Base-by-base conservation (phyloP, 2,329 filamentous ascomycete species). In the Penicillium sclerotigenum region DNA sequence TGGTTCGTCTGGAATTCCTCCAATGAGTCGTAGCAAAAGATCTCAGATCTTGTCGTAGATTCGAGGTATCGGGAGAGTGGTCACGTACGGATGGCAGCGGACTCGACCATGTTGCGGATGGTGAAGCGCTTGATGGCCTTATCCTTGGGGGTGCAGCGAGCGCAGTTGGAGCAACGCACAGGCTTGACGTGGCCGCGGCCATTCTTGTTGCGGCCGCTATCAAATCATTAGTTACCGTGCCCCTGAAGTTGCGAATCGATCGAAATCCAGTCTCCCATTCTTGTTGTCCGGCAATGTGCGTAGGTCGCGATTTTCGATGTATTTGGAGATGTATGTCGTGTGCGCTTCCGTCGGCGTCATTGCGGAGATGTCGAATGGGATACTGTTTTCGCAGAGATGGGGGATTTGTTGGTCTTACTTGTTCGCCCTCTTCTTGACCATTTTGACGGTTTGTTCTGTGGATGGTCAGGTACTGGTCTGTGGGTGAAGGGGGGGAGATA, bases 61-160 rank as follows among this genome's bases (percentile, higher is more conserved):
- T 46, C 31, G 46, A 51, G 34, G 54, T 54, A 56, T 52, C 54
- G 28, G 33, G 34, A 51, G 57, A 67, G 58, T 58, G 10, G 48
- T 56, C 66, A 90, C 92, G 75, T 92, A 97, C 95, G 94, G 80
- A 99, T 97, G 77, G 94, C 94, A 76, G 95, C 94, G 75, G 92
- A 97, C 84, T 99, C 94, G 71, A 99, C 94, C 94, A 99, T 99
- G 89, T 99, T 97, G 80, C 94, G 89, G 86, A 99, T 89, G 83
- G 94, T 99, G 87, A 99, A 99, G 83, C 94, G 87, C 91, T 99
- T 99, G 87, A 99, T 97, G 71, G 95, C 94, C 91, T 99, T 99
- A 78, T 99, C 94, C 89, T 99, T 99, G 80, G 92, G 92, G 61
- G 90, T 95, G 85, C 88, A 91, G 82, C 88, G 85, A 77, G 83